Evolutionary conservation across 148 eudicot genomes (phyloP).

Genomic region (Chenopodium album): DNA sequence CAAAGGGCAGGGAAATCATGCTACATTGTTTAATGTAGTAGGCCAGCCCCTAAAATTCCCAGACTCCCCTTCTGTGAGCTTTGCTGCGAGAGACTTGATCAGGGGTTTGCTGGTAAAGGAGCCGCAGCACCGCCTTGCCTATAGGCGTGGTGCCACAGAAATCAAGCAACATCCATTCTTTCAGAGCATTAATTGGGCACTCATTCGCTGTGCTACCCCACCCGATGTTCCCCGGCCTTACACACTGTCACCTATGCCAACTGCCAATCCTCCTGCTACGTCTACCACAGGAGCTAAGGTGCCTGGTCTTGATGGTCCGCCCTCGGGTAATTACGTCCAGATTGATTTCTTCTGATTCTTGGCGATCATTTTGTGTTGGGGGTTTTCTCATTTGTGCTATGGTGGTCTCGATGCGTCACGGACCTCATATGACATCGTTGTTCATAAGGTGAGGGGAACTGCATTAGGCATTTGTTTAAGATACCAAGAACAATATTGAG

Average conservation of each 20-base stretch:
- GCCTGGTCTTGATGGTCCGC: conserved; percentile 59
- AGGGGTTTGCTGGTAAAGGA: conserved; percentile 86
- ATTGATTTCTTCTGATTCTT: conserved; percentile 77
- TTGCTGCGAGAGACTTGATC: conserved; percentile 90
- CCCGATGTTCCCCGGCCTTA: conserved; percentile 62
- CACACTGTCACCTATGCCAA: not conserved
- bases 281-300: conserved; percentile 25
- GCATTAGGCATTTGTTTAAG: not conserved
- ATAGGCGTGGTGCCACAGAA: conserved; percentile 93
- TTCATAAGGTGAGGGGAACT: not conserved
- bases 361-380: not conserved
- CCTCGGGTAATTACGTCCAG: conserved; percentile 70
- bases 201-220: conserved; percentile 81
- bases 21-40: conserved; percentile 86
- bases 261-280: conserved; percentile 8
- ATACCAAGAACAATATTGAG: not conserved
- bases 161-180: conserved; percentile 95
- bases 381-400: not conserved
- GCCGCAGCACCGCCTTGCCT: conserved; percentile 89
- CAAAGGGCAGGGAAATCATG: conserved; percentile 72
- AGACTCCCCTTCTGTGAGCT: conserved; percentile 70
- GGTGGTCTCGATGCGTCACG: not conserved
- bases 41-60: conserved; percentile 89
- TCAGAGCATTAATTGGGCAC: conserved; percentile 94
- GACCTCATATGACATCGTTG: conserved; percentile 4